A percentile compares a stretch with the other conserved stretches of the same genome.
Conservation (phyloP, 768 basidiomycete species). For the Fistulinella prunicolor region DNA sequence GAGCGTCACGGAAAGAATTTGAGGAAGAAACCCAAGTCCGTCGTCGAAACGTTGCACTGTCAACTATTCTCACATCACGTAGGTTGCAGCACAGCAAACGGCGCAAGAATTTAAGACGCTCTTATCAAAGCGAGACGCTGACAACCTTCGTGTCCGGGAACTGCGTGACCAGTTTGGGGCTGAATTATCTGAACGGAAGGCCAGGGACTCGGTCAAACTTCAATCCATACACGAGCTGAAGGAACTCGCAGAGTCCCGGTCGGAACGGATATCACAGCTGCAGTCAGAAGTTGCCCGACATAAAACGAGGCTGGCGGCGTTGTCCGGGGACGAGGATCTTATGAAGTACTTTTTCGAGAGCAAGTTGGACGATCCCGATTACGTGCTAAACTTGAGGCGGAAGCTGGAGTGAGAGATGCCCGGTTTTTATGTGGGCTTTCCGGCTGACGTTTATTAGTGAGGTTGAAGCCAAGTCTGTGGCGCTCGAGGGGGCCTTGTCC, state of each 20-base stretch:
- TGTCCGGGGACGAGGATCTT: constrained; percentile 66
- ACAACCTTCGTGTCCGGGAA: constrained; percentile 66
- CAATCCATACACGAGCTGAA: constrained; percentile 64
- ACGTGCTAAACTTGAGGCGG: constrained; percentile 50
- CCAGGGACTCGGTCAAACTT: constrained; percentile 56
- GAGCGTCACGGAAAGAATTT: constrained; percentile 42
- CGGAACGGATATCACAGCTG: constrained; percentile 70
- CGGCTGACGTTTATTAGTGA: constrained; percentile 39
- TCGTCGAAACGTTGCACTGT: constrained; percentile 11
- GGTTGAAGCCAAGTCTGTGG: constrained; percentile 47
- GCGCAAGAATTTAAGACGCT: constrained; percentile 63
- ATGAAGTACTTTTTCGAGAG: constrained; percentile 66
- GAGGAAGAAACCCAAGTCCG: constrained; percentile 46
- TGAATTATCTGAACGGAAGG: constrained; percentile 67
- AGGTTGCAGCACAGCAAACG: constrained; percentile 45
- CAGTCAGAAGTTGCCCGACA: constrained; percentile 70
- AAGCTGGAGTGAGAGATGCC: constrained; percentile 50
- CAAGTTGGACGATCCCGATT: constrained; percentile 48
- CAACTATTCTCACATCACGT: constrained; percentile 12
- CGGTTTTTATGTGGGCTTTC: not conserved
- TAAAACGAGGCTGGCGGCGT: constrained; percentile 74
- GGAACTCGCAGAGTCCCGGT: constrained; percentile 59
- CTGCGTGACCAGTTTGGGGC: constrained; percentile 64
- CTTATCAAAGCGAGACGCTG: constrained; percentile 61
- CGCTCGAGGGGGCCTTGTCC: constrained; percentile 51